Evolutionary conservation across 2,329 filamentous ascomycete species (phyloP).

Genomic region (Aspergillus awamori): DNA sequence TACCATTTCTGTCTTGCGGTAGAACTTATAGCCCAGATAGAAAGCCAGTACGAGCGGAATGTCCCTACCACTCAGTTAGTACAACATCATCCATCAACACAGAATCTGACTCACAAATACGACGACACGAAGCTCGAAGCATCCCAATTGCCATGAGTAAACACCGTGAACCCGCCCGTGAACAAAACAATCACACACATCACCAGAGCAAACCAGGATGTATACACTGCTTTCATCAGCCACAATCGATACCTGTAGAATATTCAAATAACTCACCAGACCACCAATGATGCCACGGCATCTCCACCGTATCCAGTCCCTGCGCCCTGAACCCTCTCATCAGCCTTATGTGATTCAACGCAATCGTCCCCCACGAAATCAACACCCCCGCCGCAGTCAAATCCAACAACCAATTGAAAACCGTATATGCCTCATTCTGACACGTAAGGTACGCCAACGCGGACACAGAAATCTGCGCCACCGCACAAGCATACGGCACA

Average conservation of each 20-base stretch:
- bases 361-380: constrained; percentile 64
- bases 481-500: constrained; percentile 49
- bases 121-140: constrained; percentile 62
- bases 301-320: constrained; percentile 50
- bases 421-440: constrained; percentile 57
- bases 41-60: constrained; percentile 62
- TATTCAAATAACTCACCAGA: constrained; percentile 51
- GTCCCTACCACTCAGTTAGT: constrained; percentile 47
- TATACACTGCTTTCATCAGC: constrained; percentile 51
- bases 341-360: constrained; percentile 63
- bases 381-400: constrained; percentile 65
- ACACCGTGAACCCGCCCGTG: constrained; percentile 69
- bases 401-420: constrained; percentile 67
- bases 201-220: constrained; percentile 62
- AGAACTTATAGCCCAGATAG: constrained; percentile 66
- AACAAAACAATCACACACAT: constrained; percentile 67
- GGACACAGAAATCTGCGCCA: constrained; percentile 45
- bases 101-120: constrained; percentile 58
- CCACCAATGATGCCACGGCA: constrained; percentile 68
- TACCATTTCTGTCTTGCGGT: constrained; percentile 63
- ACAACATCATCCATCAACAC: background rate
- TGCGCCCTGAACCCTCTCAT: constrained; percentile 59
- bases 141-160: constrained; percentile 63
- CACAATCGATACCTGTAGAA: background rate
- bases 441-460: constrained; percentile 51